Evolutionary conservation across 306 rosid genomes (phyloP).

Genomic region (Pyrus betulifolia): DNA sequence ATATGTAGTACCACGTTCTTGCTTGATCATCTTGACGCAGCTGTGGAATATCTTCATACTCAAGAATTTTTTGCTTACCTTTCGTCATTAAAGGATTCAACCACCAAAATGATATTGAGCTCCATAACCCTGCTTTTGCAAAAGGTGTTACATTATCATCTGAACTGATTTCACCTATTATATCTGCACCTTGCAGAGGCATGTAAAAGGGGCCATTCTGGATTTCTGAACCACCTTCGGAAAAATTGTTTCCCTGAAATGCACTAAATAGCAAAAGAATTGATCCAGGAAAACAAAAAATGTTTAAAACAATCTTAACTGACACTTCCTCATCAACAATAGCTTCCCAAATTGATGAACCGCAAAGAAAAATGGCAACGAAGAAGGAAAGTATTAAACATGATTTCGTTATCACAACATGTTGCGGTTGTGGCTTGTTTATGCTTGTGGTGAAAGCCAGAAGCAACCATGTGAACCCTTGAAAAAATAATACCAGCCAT

Average conservation of each 20-base stretch:
- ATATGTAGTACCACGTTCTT: neutral
- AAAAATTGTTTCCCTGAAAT: neutral
- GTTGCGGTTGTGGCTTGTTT: neutral
- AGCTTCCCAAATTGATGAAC: conserved; percentile 12
- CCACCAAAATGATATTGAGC: conserved; percentile 22
- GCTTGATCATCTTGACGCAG: conserved; percentile 8
- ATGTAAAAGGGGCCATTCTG: neutral
- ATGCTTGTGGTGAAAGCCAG: neutral
- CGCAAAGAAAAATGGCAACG: conserved; percentile 5
- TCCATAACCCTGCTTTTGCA: conserved; percentile 11
- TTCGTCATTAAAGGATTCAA: conserved; percentile 17
- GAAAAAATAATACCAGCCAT: conserved; percentile 11
- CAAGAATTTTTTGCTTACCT: conserved; percentile 8
- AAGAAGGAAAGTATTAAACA: conserved; percentile 1
- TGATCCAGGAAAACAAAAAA: conserved; percentile 17
- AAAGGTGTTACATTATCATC: conserved; percentile 15
- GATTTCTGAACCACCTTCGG: neutral
- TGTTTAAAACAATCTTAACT: neutral
- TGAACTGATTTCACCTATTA: neutral
- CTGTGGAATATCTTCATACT: too few species aligned
- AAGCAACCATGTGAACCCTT: conserved; percentile 22
- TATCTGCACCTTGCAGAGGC: neutral
- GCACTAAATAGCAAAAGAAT: conserved; percentile 5
- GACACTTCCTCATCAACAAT: neutral
- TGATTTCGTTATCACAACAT: neutral